These are phyloP conservation scores for Geoglossum glabrum DNA, from an alignment of 495 filamentous ascomycete species.

Conservation along the genomic window DNA sequence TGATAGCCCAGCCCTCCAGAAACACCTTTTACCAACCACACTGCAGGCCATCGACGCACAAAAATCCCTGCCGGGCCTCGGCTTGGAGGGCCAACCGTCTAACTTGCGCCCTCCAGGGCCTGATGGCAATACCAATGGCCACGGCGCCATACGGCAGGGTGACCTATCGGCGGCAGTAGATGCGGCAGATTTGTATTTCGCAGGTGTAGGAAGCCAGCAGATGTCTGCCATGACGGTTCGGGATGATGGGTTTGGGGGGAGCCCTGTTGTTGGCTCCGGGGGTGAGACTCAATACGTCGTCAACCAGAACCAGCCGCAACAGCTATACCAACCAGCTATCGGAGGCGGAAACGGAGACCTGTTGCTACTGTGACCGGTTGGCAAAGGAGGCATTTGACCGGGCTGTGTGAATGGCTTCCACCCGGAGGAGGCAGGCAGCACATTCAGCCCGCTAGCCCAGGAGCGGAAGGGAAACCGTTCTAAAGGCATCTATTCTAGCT, in stretches of 20 bases:
- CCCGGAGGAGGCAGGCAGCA: not conserved
- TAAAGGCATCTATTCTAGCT: not conserved
- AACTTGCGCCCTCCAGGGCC: constrained; percentile 1
- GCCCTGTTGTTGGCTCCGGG: constrained; percentile 16
- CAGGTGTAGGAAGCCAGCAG: constrained; percentile 44
- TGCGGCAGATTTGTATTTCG: constrained; percentile 76
- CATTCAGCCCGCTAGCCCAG: not conserved
- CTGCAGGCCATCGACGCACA: constrained; percentile 1
- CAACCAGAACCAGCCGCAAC: constrained; percentile 43
- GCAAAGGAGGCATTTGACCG: not conserved
- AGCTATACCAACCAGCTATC: constrained; percentile 29
- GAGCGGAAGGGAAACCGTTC: not conserved
- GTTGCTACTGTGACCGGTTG: constrained; percentile 22
- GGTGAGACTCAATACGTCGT: constrained; percentile 33
- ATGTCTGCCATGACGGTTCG: constrained; percentile 47
- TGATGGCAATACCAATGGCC: constrained; percentile 12
- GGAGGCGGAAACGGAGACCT: constrained; percentile 30
- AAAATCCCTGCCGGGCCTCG: constrained; percentile 9
- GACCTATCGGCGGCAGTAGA: constrained; percentile 49
- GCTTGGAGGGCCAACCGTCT: constrained; percentile 10
- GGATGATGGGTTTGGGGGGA: constrained; percentile 24
- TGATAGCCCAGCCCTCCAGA: constrained; percentile 72
- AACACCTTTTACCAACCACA: constrained; percentile 29
- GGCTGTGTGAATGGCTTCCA: not conserved
- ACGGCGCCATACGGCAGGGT: constrained; percentile 7